Conservation (phyloP, 345 rosid genomes). For the Salix viminalis region DNA sequence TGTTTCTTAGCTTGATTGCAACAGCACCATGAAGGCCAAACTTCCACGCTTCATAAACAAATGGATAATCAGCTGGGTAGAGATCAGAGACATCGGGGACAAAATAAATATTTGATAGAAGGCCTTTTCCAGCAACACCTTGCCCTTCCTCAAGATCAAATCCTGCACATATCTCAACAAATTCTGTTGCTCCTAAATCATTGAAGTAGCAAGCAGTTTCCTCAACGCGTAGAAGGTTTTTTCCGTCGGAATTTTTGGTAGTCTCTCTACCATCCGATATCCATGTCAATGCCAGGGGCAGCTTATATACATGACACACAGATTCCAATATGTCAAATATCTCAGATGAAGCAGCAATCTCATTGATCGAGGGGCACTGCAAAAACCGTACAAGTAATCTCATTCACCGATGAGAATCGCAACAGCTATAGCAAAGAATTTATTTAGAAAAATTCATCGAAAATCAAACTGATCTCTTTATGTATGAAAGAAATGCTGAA, state of each 20-base stretch:
- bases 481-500: too few species aligned
- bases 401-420: too few species aligned
- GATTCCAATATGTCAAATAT: neutral
- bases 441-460: too few species aligned
- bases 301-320: neutral
- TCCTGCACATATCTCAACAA: neutral
- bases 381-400: too few species aligned
- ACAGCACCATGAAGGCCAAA: neutral
- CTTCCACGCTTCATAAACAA: neutral
- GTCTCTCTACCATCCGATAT: neutral
- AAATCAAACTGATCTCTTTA: too few species aligned
- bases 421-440: too few species aligned
- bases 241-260: neutral
- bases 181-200: neutral
- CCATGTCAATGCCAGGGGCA: neutral
- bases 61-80: neutral
- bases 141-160: neutral
- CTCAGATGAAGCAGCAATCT: neutral
- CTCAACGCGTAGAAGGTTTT: neutral
- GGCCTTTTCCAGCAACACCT: neutral
- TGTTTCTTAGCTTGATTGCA: neutral
- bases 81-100: neutral
- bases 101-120: neutral
- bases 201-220: neutral
- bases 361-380: neutral